Percentiles rank a stretch among this genome's conserved stretches.
These are phyloP conservation scores for Rubroshorea leprosula DNA, from an alignment of 345 rosid genomes.

Conservation along the genomic window DNA sequence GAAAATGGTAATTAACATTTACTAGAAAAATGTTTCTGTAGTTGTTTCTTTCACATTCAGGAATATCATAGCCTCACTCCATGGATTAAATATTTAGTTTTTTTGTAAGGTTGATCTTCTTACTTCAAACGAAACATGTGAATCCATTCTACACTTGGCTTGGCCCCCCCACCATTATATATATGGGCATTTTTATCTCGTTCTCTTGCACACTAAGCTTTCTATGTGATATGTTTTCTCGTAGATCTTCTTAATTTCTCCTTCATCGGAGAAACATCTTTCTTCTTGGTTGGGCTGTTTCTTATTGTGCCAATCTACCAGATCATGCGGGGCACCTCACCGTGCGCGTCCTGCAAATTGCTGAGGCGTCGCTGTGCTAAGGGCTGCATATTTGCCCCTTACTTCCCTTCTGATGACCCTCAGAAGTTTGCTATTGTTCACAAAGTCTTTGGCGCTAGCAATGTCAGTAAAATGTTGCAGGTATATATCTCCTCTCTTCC, in stretches of 20 bases:
- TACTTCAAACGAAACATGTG: constrained; percentile 18
- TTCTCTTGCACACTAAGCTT: constrained; percentile 36
- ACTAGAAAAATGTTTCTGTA: background rate
- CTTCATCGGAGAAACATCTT: background rate
- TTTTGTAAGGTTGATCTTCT: background rate
- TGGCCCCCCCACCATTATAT: constrained; percentile 34
- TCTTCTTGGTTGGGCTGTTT: background rate
- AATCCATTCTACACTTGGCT: constrained; percentile 20
- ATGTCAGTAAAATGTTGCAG: constrained; percentile 88
- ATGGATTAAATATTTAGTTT: no score
- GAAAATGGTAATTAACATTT: background rate
- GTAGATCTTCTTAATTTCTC: constrained; percentile 1
- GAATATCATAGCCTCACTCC: background rate
- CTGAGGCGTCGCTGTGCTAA: constrained; percentile 72
- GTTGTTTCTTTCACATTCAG: constrained; percentile 3
- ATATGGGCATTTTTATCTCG: constrained; percentile 24
- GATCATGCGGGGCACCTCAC: constrained; percentile 61
- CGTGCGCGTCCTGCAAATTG: constrained; percentile 84
- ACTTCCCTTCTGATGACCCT: constrained; percentile 82
- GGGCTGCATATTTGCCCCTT: constrained; percentile 85
- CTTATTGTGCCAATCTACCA: background rate
- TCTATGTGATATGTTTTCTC: background rate
- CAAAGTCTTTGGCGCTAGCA: constrained; percentile 86
- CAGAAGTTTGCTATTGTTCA: constrained; percentile 80
- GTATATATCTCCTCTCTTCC: constrained; percentile 15